Conservation (phyloP, 352 stramenopile genomes). For the Phytophthora pinifolia region DNA sequence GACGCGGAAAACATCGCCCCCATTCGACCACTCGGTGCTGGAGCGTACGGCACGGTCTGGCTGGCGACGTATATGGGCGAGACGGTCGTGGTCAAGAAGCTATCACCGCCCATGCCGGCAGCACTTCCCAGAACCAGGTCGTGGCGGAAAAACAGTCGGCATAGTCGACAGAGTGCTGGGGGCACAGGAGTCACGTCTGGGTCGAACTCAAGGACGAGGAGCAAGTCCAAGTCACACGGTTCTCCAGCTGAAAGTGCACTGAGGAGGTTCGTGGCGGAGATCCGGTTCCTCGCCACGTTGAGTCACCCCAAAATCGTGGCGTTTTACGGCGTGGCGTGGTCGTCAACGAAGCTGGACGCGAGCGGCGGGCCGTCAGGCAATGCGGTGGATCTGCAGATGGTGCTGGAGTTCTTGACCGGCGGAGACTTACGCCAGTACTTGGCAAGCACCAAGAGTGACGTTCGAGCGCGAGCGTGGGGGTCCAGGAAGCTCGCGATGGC, state of each 20-base stretch:
- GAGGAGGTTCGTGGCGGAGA: slow-evolving; percentile 60
- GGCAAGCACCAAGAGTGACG: slow-evolving; percentile 29
- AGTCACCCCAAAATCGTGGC: slow-evolving; percentile 78
- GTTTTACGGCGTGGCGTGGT: slow-evolving; percentile 80
- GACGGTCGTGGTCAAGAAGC: slow-evolving; percentile 50
- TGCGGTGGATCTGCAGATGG: slow-evolving; percentile 55
- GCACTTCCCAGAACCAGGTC: slow-evolving; percentile 29
- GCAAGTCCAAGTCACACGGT: slow-evolving; percentile 20
- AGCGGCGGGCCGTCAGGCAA: slow-evolving; percentile 11
- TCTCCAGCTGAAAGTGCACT: slow-evolving; percentile 14
- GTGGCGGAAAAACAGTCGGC: slow-evolving; percentile 29
- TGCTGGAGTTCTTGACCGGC: slow-evolving; percentile 73
- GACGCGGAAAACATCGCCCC: slow-evolving; percentile 36
- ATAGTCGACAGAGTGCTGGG: slow-evolving; percentile 19
- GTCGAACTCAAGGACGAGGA: slow-evolving; percentile 19
- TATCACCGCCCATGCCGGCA: slow-evolving; percentile 39
- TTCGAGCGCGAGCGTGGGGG: slow-evolving; percentile 40
- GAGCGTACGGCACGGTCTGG: slow-evolving; percentile 54
- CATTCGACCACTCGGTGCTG: slow-evolving; percentile 35
- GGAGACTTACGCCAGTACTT: slow-evolving; percentile 66
- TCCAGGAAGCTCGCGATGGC: slow-evolving; percentile 60
- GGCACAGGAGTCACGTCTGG: slow-evolving; percentile 10
- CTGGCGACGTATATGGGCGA: slow-evolving; percentile 48
- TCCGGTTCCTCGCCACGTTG: slow-evolving; percentile 60
- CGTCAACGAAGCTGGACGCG: slow-evolving; percentile 13